Percentiles rank a stretch among this genome's conserved stretches.
Conservation (phyloP, 495 filamentous ascomycete genomes). For the Apiosordaria backusii region DNA sequence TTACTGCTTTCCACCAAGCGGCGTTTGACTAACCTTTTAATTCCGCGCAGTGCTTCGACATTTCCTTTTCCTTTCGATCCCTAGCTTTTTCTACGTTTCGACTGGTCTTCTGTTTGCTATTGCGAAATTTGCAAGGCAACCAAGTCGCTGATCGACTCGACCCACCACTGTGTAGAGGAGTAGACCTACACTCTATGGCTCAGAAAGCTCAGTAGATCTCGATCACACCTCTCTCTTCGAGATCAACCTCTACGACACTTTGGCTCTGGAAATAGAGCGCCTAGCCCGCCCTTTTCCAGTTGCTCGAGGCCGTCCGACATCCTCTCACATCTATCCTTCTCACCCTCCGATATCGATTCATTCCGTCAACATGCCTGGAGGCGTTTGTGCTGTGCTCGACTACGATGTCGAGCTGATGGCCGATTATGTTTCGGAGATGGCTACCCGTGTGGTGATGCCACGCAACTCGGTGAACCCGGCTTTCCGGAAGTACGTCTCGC, state of each 20-base stretch:
- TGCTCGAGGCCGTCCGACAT: slow-evolving; percentile 41
- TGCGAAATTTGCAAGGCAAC: not conserved
- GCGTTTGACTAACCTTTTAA: not conserved
- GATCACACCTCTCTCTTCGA: slow-evolving; percentile 23
- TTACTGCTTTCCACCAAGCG: not conserved
- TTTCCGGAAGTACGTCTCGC: slow-evolving; percentile 91
- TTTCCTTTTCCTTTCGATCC: slow-evolving; percentile 25
- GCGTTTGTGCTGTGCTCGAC: slow-evolving; percentile 92
- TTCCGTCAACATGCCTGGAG: slow-evolving; percentile 59
- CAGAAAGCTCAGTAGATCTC: slow-evolving; percentile 39
- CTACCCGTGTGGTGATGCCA: slow-evolving; percentile 73
- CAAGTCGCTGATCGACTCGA: not conserved
- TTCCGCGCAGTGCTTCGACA: slow-evolving; percentile 22
- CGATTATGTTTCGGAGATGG: slow-evolving; percentile 94
- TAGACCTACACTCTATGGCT: slow-evolving; percentile 41
- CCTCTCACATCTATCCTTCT: slow-evolving; percentile 18
- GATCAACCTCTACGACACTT: slow-evolving; percentile 34
- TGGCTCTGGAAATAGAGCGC: slow-evolving; percentile 33
- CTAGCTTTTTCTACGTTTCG: slow-evolving; percentile 16
- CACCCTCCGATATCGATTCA: slow-evolving; percentile 7
- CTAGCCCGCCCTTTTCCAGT: slow-evolving; percentile 32
- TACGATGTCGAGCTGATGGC: slow-evolving; percentile 99
- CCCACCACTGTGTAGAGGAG: slow-evolving; percentile 2
- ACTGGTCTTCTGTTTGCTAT: slow-evolving; percentile 4
- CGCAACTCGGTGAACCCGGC: slow-evolving; percentile 63